Conservation (phyloP, 2,329 filamentous ascomycete genomes). For the Juglanconis oblonga region DNA sequence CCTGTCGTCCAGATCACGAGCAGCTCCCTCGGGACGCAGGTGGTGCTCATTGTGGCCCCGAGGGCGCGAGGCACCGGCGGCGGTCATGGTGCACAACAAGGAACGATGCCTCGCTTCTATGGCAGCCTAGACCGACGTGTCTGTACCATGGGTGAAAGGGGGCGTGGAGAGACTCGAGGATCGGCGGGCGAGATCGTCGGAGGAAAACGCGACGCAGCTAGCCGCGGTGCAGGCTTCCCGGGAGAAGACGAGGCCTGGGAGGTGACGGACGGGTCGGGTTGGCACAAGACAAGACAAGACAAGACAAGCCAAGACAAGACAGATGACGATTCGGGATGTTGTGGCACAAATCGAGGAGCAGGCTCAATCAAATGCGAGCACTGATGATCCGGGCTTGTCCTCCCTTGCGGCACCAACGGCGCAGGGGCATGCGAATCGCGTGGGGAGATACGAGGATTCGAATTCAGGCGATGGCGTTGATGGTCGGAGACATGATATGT, state of each 20-base stretch:
- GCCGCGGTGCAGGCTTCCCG: slow-evolving; percentile 16
- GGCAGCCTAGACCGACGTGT: slow-evolving; percentile 19
- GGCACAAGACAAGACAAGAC: no score
- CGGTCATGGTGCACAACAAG: slow-evolving; percentile 19
- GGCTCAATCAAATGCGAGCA: slow-evolving; percentile 7
- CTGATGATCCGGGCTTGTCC: slow-evolving; percentile 10
- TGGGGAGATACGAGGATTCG: background rate
- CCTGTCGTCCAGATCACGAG: slow-evolving; percentile 13
- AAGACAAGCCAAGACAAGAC: background rate
- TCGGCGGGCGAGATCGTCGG: slow-evolving; percentile 12
- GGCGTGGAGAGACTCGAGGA: background rate
- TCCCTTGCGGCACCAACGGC: slow-evolving; percentile 14
- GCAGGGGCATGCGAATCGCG: slow-evolving; percentile 9
- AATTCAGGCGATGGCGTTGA: background rate
- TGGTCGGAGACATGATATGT: background rate
- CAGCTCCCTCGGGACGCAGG: slow-evolving; percentile 10
- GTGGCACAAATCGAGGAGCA: slow-evolving; percentile 17
- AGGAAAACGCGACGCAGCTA: slow-evolving; percentile 15
- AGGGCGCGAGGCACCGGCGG: slow-evolving; percentile 14
- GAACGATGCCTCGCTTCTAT: slow-evolving; percentile 18
- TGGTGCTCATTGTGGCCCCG: slow-evolving; percentile 8
- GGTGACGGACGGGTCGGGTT: background rate
- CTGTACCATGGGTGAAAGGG: slow-evolving; percentile 17
- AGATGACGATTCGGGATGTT: slow-evolving; percentile 5
- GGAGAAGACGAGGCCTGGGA: background rate